These are phyloP conservation scores for Alternaria consortialis DNA, from an alignment of 2,329 filamentous ascomycete species.

Conservation along the genomic window DNA sequence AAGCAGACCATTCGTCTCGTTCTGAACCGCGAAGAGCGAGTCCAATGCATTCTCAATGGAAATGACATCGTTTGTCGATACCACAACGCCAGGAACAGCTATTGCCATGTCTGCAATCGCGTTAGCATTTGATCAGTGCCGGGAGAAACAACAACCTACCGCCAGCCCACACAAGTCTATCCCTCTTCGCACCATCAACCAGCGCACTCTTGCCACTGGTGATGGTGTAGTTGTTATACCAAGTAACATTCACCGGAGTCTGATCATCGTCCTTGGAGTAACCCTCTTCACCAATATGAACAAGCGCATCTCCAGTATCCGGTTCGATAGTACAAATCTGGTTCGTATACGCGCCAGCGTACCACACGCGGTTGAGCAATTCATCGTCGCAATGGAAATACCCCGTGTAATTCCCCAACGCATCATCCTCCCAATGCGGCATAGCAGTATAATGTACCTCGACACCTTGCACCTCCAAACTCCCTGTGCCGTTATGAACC, in stretches of 20 bases:
- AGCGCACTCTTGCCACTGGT: constrained; percentile 51
- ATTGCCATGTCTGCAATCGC: constrained; percentile 62
- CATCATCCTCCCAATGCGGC: constrained; percentile 53
- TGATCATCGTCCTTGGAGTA: constrained; percentile 31
- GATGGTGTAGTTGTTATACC: constrained; percentile 55
- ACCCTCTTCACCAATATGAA: constrained; percentile 44
- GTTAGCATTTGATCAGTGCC: not conserved
- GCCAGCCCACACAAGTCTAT: constrained; percentile 68
- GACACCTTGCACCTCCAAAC: constrained; percentile 48
- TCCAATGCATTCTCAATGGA: constrained; percentile 61
- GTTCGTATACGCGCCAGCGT: constrained; percentile 54
- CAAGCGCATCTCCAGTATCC: constrained; percentile 46
- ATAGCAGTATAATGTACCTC: constrained; percentile 58
- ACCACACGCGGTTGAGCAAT: constrained; percentile 56
- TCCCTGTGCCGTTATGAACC: constrained; percentile 55
- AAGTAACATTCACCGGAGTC: constrained; percentile 46
- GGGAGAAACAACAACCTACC: constrained; percentile 22
- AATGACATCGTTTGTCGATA: constrained; percentile 64
- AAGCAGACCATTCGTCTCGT: constrained; percentile 53
- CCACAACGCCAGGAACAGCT: constrained; percentile 62
- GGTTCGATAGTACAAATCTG: constrained; percentile 53
- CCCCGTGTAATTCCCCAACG: constrained; percentile 50
- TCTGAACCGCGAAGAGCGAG: constrained; percentile 59
- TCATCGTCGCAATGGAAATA: constrained; percentile 57
- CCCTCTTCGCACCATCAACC: constrained; percentile 67